Percentiles rank a stretch among this genome's conserved stretches.
phyloP scores from a whole-genome alignment of 768 basidiomycete genomes.

The Myochromella boudieri region DNA sequence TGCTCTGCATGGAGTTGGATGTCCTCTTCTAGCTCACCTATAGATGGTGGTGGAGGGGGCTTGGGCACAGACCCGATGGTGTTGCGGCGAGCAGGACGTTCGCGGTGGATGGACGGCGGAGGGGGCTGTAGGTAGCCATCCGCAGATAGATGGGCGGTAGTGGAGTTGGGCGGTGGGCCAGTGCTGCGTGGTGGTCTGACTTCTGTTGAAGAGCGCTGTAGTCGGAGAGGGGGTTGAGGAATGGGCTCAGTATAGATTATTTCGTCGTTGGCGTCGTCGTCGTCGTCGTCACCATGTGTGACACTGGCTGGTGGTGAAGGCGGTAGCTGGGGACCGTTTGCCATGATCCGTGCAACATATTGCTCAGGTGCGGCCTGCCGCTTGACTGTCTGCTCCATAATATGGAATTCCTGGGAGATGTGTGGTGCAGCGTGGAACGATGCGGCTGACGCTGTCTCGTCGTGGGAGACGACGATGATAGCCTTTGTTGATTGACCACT shows the following conservation, averaged over 20 bases:
- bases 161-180: slow-evolving; percentile 17
- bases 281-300: slow-evolving; percentile 21
- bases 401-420: slow-evolving; percentile 47
- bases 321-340: slow-evolving; percentile 27
- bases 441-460: slow-evolving; percentile 32
- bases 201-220: slow-evolving; percentile 53
- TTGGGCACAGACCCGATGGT: slow-evolving; percentile 60
- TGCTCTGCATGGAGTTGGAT: slow-evolving; percentile 89
- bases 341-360: slow-evolving; percentile 18
- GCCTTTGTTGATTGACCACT: too few relatives aligned
- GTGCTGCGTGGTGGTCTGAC: slow-evolving; percentile 28
- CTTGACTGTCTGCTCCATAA: slow-evolving; percentile 42
- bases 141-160: slow-evolving; percentile 24
- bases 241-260: slow-evolving; percentile 8
- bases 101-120: slow-evolving; percentile 27
- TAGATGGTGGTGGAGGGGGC: slow-evolving; percentile 26
- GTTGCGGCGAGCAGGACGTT: slow-evolving; percentile 59
- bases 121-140: slow-evolving; percentile 58
- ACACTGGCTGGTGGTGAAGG: slow-evolving; percentile 34
- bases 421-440: slow-evolving; percentile 35
- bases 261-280: slow-evolving; percentile 3
- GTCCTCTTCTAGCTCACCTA: slow-evolving; percentile 68
- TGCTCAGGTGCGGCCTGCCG: slow-evolving; percentile 9
- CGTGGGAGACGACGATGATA: too few relatives aligned
- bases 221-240: slow-evolving; percentile 17